Percentiles rank a stretch among this genome's conserved stretches.
Evolutionary conservation across 2,329 filamentous ascomycete genomes (phyloP).

Genomic region (Hymenoscyphus infarciens): DNA sequence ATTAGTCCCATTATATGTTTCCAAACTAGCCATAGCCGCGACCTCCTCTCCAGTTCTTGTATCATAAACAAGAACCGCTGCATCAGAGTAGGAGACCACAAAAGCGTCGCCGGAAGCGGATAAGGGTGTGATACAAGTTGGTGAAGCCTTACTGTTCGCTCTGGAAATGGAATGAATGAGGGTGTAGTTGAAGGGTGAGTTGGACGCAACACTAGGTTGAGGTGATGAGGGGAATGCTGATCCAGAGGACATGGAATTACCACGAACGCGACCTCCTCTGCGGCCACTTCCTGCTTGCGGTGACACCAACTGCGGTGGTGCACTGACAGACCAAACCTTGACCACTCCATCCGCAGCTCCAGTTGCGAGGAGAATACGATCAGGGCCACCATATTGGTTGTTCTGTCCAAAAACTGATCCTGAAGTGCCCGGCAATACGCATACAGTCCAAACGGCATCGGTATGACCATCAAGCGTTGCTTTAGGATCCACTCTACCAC

Average conservation of each 20-base stretch:
- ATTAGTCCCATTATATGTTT: conserved; percentile 86
- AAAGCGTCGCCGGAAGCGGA: conserved; percentile 80
- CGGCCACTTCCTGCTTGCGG: conserved; percentile 66
- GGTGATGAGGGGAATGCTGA: conserved; percentile 88
- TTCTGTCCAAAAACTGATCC: conserved; percentile 75
- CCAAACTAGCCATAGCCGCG: conserved; percentile 85
- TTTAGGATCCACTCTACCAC: conserved; percentile 90
- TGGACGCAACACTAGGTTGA: conserved; percentile 81
- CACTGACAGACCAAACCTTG: conserved; percentile 90
- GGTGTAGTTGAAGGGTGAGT: conserved; percentile 81
- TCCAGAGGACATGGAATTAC: conserved; percentile 91
- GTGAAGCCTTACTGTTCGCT: conserved; percentile 65
- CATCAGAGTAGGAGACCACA: conserved; percentile 88
- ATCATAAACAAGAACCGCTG: conserved; percentile 86
- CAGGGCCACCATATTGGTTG: conserved; percentile 72
- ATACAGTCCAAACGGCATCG: conserved; percentile 93
- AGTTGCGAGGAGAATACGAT: conserved; percentile 85
- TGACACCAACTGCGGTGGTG: conserved; percentile 80
- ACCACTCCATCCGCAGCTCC: conserved; percentile 88
- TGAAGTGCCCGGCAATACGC: conserved; percentile 80
- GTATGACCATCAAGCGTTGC: conserved; percentile 91
- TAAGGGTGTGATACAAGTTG: conserved; percentile 91
- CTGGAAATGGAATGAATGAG: conserved; percentile 83
- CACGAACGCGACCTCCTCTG: conserved; percentile 73
- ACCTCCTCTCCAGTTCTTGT: conserved; percentile 84